Conservation (phyloP, 2,329 filamentous ascomycete genomes). For the Didymella glomerata region DNA sequence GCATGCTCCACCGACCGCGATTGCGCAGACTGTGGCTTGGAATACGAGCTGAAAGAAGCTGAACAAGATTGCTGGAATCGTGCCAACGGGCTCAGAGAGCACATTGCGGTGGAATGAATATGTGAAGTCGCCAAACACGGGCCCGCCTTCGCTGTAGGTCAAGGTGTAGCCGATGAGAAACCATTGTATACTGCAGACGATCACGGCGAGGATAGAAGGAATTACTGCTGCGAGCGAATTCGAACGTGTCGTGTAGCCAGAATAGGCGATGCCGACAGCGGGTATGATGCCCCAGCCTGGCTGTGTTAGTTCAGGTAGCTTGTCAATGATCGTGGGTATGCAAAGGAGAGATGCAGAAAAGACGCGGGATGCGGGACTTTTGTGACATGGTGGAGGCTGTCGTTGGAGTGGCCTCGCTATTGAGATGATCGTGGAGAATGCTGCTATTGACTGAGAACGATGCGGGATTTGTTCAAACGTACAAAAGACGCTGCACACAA, state of each 20-base stretch:
- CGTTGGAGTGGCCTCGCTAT: not conserved
- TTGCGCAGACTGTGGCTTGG: slow-evolving; percentile 61
- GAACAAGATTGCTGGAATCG: slow-evolving; percentile 61
- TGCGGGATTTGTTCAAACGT: slow-evolving; percentile 9
- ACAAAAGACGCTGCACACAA: slow-evolving; percentile 61
- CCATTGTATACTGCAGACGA: slow-evolving; percentile 62
- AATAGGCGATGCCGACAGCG: slow-evolving; percentile 61
- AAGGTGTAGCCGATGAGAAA: slow-evolving; percentile 60
- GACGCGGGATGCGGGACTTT: not conserved
- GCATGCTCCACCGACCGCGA: slow-evolving; percentile 60
- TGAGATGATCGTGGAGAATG: not conserved
- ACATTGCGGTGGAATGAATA: slow-evolving; percentile 59
- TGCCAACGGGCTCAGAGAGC: slow-evolving; percentile 58
- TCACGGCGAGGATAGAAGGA: slow-evolving; percentile 58
- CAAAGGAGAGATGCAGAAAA: not conserved
- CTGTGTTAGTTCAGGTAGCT: not conserved
- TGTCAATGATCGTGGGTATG: not conserved
- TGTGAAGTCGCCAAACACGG: slow-evolving; percentile 57
- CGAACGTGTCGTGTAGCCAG: slow-evolving; percentile 59
- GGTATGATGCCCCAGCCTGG: slow-evolving; percentile 61
- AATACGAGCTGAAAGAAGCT: slow-evolving; percentile 63
- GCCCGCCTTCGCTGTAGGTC: slow-evolving; percentile 58
- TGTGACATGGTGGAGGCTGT: not conserved
- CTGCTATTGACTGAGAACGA: not conserved
- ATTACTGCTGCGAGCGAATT: slow-evolving; percentile 60